Evolutionary conservation across 2,329 filamentous ascomycete species (phyloP).

Genomic region (Aspergillus nomiae): DNA sequence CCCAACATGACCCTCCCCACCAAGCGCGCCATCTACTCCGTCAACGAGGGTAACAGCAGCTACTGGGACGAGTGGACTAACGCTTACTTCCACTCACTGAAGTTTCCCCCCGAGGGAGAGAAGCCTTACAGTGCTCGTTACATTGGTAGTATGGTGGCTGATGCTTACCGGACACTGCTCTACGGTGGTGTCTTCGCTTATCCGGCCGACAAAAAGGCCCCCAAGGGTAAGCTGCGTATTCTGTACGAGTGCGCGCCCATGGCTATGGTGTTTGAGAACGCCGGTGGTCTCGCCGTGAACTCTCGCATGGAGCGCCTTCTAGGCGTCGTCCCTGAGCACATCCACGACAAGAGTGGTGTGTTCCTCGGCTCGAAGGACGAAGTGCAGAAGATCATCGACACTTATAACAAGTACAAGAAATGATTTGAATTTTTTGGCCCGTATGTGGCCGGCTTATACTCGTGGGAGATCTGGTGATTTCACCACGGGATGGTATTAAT

Average conservation of each 20-base stretch:
- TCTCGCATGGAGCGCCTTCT: conserved; percentile 91
- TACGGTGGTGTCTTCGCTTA: conserved; percentile 99
- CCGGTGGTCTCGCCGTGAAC: conserved; percentile 89
- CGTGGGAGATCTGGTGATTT: conserved; percentile 11
- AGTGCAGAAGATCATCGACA: conserved; percentile 89
- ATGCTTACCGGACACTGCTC: conserved; percentile 91
- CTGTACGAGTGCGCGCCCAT: conserved; percentile 98
- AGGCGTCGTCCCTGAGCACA: conserved; percentile 83
- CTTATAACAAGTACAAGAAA: conserved; percentile 61
- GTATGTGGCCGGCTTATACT: conserved; percentile 7
- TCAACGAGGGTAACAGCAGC: conserved; percentile 96
- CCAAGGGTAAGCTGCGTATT: conserved; percentile 96
- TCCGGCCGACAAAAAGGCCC: conserved; percentile 95
- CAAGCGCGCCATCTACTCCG: conserved; percentile 85
- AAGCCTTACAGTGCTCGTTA: conserved; percentile 96
- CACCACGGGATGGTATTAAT: background rate
- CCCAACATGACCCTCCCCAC: conserved; percentile 88
- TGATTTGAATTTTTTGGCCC: conserved; percentile 14
- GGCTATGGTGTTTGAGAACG: conserved; percentile 99
- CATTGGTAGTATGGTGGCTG: conserved; percentile 97
- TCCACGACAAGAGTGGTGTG: conserved; percentile 94
- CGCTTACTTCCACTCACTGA: conserved; percentile 86
- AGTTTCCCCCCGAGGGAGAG: conserved; percentile 67
- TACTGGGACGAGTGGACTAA: conserved; percentile 93
- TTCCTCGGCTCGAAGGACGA: conserved; percentile 95